These are phyloP conservation scores for Kwoniella sp. DNA, from an alignment of 768 basidiomycete genomes.

Conservation along the genomic window DNA sequence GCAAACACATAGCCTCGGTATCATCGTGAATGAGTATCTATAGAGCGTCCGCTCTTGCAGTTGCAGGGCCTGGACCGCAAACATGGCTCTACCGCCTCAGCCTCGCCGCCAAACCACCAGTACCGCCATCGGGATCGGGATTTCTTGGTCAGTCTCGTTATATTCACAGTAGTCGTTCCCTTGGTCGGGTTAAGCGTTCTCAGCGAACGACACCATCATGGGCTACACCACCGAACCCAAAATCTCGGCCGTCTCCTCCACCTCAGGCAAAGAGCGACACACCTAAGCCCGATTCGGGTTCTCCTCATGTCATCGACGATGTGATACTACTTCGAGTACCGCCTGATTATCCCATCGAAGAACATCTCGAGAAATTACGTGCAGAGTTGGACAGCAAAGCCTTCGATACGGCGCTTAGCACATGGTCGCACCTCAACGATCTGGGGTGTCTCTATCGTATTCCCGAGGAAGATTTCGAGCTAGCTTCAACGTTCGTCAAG, in stretches of 20 bases:
- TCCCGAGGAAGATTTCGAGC: neutral
- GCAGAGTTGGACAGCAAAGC: neutral
- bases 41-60: neutral
- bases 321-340: conserved; percentile 15
- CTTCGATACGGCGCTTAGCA: neutral
- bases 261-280: neutral
- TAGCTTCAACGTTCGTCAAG: neutral
- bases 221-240: neutral
- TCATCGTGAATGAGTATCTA: neutral
- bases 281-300: neutral
- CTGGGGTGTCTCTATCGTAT: conserved; percentile 7
- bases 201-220: neutral
- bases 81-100: conserved; percentile 11
- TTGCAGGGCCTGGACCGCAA: conserved; percentile 14
- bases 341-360: conserved; percentile 20
- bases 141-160: neutral
- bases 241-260: neutral
- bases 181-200: neutral
- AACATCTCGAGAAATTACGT: conserved; percentile 11
- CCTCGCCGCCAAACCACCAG: neutral
- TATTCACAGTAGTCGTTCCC: neutral
- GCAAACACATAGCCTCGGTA: no score
- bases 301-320: neutral
- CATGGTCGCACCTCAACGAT: conserved; percentile 14
- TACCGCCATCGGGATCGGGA: neutral